Conservation (phyloP, 2,329 filamentous ascomycete species). For the Acrodontium crateriforme region DNA sequence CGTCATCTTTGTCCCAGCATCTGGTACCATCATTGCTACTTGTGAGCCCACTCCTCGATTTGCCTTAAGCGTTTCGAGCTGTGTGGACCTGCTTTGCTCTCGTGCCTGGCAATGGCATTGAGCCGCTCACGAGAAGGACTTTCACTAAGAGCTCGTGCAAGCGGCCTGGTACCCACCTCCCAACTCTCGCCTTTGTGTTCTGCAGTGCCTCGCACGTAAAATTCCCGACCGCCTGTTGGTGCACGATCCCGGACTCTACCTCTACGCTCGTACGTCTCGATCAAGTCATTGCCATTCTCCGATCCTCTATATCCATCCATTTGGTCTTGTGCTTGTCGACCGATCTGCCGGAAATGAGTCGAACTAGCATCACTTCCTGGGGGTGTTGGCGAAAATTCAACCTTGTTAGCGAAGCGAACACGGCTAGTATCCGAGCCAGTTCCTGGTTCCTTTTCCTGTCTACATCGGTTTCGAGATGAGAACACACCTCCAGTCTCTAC, state of each 20-base stretch:
- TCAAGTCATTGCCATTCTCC: constrained; percentile 9
- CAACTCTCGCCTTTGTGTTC: not conserved
- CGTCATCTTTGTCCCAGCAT: too few relatives aligned
- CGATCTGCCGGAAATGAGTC: constrained; percentile 11
- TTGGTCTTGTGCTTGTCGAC: constrained; percentile 3
- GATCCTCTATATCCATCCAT: constrained; percentile 1
- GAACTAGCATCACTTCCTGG: constrained; percentile 19
- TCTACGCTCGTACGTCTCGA: constrained; percentile 13
- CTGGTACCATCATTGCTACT: too few relatives aligned
- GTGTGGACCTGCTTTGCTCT: too few relatives aligned
- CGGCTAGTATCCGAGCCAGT: too few relatives aligned
- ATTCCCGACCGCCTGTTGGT: constrained; percentile 1
- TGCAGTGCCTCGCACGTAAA: not conserved
- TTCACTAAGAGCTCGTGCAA: constrained; percentile 14
- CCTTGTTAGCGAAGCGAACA: constrained; percentile 20
- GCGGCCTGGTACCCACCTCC: constrained; percentile 2
- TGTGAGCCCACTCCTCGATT: too few relatives aligned
- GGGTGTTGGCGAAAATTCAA: constrained; percentile 20
- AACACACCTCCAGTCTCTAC: too few relatives aligned
- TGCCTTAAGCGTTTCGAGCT: too few relatives aligned
- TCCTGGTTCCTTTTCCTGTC: too few relatives aligned
- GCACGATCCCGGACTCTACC: constrained; percentile 9
- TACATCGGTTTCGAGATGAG: too few relatives aligned
- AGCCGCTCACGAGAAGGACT: constrained; percentile 17
- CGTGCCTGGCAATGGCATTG: too few relatives aligned